Evolutionary conservation across 148 eudicot species (phyloP).

Genomic region (Tetragonia tetragonoides): DNA sequence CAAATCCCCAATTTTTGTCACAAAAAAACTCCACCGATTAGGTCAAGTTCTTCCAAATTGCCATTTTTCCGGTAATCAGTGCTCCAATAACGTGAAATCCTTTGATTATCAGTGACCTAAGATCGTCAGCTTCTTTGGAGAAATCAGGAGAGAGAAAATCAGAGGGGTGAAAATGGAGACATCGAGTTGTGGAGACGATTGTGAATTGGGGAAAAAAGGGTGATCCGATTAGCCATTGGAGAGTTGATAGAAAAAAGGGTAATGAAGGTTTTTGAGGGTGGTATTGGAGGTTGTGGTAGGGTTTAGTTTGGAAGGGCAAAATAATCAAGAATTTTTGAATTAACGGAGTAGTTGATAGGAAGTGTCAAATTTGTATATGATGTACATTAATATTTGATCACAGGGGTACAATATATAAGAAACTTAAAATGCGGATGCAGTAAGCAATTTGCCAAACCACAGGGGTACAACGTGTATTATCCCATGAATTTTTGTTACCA

Average conservation of each 20-base stretch:
- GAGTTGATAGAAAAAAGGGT: conserved; percentile 22
- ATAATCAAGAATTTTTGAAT: too few species aligned
- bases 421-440: too few species aligned
- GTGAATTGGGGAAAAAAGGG: conserved; percentile 63
- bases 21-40: conserved; percentile 70
- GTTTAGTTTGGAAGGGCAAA: too few species aligned
- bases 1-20: conserved; percentile 40
- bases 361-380: too few species aligned
- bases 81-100: conserved; percentile 90
- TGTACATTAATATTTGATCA: too few species aligned
- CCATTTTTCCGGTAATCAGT: conserved; percentile 40
- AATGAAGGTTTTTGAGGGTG: too few species aligned
- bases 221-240: conserved; percentile 89
- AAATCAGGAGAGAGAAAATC: conserved; percentile 27
- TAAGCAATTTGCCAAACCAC: too few species aligned
- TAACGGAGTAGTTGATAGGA: too few species aligned
- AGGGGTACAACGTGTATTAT: too few species aligned
- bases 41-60: conserved; percentile 31
- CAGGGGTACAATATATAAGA: too few species aligned
- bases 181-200: conserved; percentile 71
- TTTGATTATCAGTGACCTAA: conserved; percentile 54
- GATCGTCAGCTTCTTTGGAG: conserved; percentile 44
- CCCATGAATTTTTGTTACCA: too few species aligned
- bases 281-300: too few species aligned
- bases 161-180: conserved; percentile 55